Percentiles rank a stretch among this genome's conserved stretches.
These are phyloP conservation scores for Dianthus caryophyllus DNA, from an alignment of 148 eudicot species.

Conservation along the genomic window DNA sequence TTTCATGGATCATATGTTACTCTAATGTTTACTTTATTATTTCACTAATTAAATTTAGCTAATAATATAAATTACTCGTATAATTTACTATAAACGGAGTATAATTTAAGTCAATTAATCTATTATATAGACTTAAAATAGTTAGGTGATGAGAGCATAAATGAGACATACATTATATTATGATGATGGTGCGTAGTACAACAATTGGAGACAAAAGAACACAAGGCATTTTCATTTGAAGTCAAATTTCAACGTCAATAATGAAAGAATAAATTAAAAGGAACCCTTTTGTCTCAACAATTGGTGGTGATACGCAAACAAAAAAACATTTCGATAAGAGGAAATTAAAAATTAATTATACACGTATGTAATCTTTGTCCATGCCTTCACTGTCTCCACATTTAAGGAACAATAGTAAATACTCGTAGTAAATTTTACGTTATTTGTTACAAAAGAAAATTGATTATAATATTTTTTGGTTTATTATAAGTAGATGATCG, in stretches of 20 bases:
- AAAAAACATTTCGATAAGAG: neutral
- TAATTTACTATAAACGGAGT: too few species aligned
- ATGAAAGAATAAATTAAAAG: constrained; percentile 16
- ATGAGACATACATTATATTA: too few species aligned
- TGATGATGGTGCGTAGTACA: neutral
- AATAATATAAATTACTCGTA: too few species aligned
- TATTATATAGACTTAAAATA: too few species aligned
- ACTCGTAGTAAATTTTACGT: neutral
- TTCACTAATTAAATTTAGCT: too few species aligned
- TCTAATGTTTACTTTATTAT: too few species aligned
- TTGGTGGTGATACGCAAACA: constrained; percentile 14
- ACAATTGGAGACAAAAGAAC: neutral
- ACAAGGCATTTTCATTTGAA: constrained; percentile 7
- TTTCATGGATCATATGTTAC: too few species aligned
- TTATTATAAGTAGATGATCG: too few species aligned
- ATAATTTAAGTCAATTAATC: too few species aligned
- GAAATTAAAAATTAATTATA: neutral
- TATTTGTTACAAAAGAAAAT: too few species aligned
- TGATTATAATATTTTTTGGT: too few species aligned
- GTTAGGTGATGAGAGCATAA: too few species aligned
- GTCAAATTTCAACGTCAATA: neutral
- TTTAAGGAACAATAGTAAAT: constrained; percentile 9
- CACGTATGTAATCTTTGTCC: neutral
- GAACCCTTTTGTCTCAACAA: constrained; percentile 22
- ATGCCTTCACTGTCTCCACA: constrained; percentile 12